Conservation (phyloP, 768 basidiomycete genomes). For the Clavulina sp. region DNA sequence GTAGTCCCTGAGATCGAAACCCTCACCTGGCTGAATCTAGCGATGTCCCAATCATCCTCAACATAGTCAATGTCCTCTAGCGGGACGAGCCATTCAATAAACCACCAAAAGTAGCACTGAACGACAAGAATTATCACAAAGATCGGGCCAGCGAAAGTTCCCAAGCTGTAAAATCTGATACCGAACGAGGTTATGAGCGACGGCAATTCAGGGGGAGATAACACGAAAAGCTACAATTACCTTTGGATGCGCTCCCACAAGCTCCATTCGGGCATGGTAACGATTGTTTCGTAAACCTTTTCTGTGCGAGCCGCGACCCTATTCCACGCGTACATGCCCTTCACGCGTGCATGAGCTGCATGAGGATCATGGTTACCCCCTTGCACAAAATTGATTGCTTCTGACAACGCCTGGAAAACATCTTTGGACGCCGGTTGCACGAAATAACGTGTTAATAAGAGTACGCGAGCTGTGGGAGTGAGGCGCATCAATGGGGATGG, state of each 20-base stretch:
- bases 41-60: constrained; percentile 38
- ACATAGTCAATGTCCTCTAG: constrained; percentile 63
- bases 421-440: constrained; percentile 28
- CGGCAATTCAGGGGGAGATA: background rate
- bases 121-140: constrained; percentile 78
- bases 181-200: background rate
- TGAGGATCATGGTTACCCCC: constrained; percentile 56
- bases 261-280: constrained; percentile 43
- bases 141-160: constrained; percentile 69
- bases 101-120: constrained; percentile 70
- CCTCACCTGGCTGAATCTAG: constrained; percentile 21
- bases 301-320: constrained; percentile 70
- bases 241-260: constrained; percentile 62
- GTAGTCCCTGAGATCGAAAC: background rate
- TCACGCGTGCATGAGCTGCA: constrained; percentile 58
- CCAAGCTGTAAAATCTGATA: constrained; percentile 32
- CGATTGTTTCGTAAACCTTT: constrained; percentile 54
- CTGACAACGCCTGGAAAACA: constrained; percentile 63
- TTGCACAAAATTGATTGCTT: constrained; percentile 56
- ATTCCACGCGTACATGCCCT: constrained; percentile 75
- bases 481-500: background rate
- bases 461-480: constrained; percentile 1
- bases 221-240: constrained; percentile 24
- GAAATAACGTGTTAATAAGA: background rate
- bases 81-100: constrained; percentile 76